Evolutionary conservation across 768 basidiomycete genomes (phyloP).

Genomic region (Rhodotorula graminis): DNA sequence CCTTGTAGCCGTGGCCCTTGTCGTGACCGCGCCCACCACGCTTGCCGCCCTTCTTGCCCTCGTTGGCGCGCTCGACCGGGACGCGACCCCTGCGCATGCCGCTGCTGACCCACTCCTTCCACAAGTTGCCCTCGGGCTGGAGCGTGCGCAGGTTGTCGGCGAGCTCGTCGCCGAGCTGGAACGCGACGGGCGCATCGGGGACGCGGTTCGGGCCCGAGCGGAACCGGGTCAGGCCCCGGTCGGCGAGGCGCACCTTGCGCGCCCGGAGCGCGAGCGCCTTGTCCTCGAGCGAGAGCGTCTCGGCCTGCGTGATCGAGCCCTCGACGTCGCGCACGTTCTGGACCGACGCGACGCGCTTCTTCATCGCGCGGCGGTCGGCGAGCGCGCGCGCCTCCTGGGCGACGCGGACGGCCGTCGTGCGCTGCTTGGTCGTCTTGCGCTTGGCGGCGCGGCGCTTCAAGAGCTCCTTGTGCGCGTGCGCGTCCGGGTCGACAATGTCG

Average conservation of each 20-base stretch:
- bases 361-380: constrained; percentile 28
- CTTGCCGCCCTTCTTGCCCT: constrained; percentile 38
- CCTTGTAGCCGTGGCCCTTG: constrained; percentile 31
- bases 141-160: constrained; percentile 41
- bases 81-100: constrained; percentile 39
- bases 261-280: constrained; percentile 34
- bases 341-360: constrained; percentile 37
- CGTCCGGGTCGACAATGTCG: constrained; percentile 20
- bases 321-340: constrained; percentile 46
- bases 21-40: constrained; percentile 34
- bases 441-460: constrained; percentile 25
- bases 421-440: constrained; percentile 38
- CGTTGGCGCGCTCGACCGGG: constrained; percentile 35
- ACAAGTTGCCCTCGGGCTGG: constrained; percentile 42
- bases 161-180: constrained; percentile 42
- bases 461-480: constrained; percentile 16
- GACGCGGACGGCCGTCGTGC: constrained; percentile 30
- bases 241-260: constrained; percentile 27
- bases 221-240: constrained; percentile 39
- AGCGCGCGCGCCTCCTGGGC: constrained; percentile 19
- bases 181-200: constrained; percentile 36
- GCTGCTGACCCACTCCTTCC: constrained; percentile 42
- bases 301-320: constrained; percentile 45
- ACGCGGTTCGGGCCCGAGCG: constrained; percentile 39
- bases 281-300: constrained; percentile 32